Evolutionary conservation across 2,329 filamentous ascomycete genomes (phyloP).

Genomic region (Cytospora piceae): DNA sequence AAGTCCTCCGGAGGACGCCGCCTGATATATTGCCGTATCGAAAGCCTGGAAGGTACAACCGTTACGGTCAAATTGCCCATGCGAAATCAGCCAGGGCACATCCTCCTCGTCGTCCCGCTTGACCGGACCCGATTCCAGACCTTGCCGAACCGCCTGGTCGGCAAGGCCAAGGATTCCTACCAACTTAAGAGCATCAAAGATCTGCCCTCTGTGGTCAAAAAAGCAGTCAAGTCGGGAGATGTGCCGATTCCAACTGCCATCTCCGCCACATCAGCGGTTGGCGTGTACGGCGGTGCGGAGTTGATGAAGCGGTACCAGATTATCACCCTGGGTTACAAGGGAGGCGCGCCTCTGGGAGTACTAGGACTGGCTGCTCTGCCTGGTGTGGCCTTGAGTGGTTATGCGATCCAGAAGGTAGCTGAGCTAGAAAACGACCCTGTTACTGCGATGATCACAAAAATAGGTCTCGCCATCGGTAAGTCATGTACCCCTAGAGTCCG

Average conservation of each 20-base stretch:
- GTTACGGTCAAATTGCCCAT: background rate
- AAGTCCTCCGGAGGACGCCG: background rate
- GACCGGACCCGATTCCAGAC: background rate
- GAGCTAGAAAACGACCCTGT: background rate
- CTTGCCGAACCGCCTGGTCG: background rate
- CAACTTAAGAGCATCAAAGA: background rate
- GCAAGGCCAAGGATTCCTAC: background rate
- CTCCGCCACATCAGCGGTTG: background rate
- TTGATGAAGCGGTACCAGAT: background rate
- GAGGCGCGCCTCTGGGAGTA: background rate
- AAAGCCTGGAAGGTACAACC: background rate
- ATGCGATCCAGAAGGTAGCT: background rate
- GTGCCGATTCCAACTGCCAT: background rate
- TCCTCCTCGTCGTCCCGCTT: background rate
- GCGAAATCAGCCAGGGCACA: background rate
- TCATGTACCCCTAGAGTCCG: background rate
- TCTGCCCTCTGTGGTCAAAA: background rate
- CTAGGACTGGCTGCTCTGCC: constrained; percentile 4
- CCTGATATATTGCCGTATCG: constrained; percentile 2
- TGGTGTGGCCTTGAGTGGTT: background rate
- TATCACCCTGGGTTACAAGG: background rate
- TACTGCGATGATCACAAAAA: background rate
- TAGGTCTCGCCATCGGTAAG: background rate
- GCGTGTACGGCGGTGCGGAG: background rate
- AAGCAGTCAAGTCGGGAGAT: background rate